phyloP scores from a whole-genome alignment of 1,284 basidiomycete genomes.

The Bjerkandera adusta region DNA sequence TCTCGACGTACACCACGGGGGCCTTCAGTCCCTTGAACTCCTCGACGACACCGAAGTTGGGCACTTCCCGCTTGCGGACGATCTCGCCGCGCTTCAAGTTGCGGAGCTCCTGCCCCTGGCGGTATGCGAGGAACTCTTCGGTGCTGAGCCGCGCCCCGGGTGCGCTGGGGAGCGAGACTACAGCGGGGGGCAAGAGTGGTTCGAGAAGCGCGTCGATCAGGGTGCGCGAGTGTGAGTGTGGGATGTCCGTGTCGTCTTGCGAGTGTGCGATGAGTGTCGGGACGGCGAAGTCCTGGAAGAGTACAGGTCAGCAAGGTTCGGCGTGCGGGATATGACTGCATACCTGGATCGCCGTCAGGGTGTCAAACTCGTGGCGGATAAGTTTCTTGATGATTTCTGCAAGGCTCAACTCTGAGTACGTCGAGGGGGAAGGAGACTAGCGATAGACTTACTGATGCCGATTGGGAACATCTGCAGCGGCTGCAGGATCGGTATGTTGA shows the following conservation, averaged over 20 bases:
- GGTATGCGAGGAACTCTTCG: constrained; percentile 24
- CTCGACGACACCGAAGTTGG: constrained; percentile 57
- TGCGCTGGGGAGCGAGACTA: constrained; percentile 37
- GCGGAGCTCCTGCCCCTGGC: constrained; percentile 22
- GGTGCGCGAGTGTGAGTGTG: constrained; percentile 68
- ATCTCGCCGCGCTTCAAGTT: constrained; percentile 39
- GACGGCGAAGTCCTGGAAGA: constrained; percentile 36
- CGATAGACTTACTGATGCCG: constrained; percentile 56
- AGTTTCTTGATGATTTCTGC: constrained; percentile 57
- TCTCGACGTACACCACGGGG: constrained; percentile 59
- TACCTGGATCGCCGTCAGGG: constrained; percentile 57
- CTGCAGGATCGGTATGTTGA: constrained; percentile 71
- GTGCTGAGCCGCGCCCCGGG: constrained; percentile 19
- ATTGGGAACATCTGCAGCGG: constrained; percentile 70
- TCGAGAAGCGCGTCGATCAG: constrained; percentile 73
- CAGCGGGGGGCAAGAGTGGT: constrained; percentile 51
- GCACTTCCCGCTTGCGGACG: constrained; percentile 45
- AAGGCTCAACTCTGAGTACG: background rate
- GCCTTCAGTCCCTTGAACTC: constrained; percentile 47
- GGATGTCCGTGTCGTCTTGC: constrained; percentile 81
- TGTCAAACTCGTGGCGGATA: constrained; percentile 67
- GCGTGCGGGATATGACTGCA: constrained; percentile 23
- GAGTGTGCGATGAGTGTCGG: constrained; percentile 81
- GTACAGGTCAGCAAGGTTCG: background rate
- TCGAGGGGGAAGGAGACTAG: background rate